Evolutionary conservation across 129 eudicot genomes (phyloP), one percentile per base, ranked within the genome.

Genomic region (Calendula officinalis): DNA sequence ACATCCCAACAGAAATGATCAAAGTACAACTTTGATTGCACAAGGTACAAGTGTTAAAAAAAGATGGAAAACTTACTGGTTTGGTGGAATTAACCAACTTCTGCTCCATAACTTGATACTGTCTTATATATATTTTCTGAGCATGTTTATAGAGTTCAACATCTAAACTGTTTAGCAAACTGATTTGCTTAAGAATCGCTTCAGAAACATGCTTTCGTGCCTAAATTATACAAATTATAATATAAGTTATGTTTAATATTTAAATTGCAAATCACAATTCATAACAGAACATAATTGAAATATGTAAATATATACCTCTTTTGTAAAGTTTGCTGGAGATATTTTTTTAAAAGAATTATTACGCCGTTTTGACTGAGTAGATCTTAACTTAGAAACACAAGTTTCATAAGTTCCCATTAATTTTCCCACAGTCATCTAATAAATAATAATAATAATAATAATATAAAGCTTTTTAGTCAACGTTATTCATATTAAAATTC

Each of bases 281-380:
- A 27, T 38, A 61, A n/a, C n/a, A n/a, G n/a, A n/a, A n/a, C n/a
- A n/a, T n/a, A n/a, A n/a, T n/a, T n/a, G n/a, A n/a, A n/a, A n/a
- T n/a, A n/a, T n/a, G n/a, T n/a, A n/a, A n/a, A n/a, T n/a, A n/a
- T 33, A n/a, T 80, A 94, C 99, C 96, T 94, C 92, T 78, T 86
- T 88, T 11, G 95, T 86, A 74, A 85, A 94, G 74, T 94, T 94
- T 45, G 81, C 97, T 17, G 99, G 99, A 68, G 79, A 69, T 67
- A 89, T 83, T 46, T 55, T 79, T 43, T 65, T 83, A 40, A 89
- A 63, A 50, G 99, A 89, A 67, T 56, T 68, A 33, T 51, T 59
- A 41, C 95, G 84, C 7, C 99, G 70, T 46, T 79, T 80, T 40
- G 82, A 62, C 68, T 94, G 95, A 50, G 95, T 8, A 42, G 68